A percentile compares a stretch with the other conserved stretches of the same genome.
These are phyloP conservation scores for Epicoccum nigrum DNA, from an alignment of 2,329 filamentous ascomycete species.

Conservation along the genomic window DNA sequence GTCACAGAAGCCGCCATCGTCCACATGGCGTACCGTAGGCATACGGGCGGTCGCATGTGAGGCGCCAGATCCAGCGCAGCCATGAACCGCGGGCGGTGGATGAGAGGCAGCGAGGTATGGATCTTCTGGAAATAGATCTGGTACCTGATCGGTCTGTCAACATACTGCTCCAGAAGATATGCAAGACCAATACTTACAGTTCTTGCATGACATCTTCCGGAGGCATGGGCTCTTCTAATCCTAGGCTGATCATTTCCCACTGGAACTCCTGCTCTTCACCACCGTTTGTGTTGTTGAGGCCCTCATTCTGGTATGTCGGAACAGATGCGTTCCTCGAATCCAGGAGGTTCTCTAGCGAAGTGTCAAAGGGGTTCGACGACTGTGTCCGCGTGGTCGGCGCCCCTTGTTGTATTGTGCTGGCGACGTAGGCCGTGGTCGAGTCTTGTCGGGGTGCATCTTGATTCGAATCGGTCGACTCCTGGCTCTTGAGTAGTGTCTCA, in stretches of 20 bases:
- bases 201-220: conserved; percentile 83
- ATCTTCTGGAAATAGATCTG: conserved; percentile 90
- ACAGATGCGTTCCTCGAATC: conserved; percentile 25
- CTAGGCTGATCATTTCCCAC: conserved; percentile 86
- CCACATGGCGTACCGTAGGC: conserved; percentile 94
- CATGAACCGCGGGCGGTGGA: conserved; percentile 86
- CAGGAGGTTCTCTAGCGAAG: conserved; percentile 13
- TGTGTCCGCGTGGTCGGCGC: conserved; percentile 29
- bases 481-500: conserved; percentile 84
- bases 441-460: conserved; percentile 34
- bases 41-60: conserved; percentile 82
- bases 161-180: too few species aligned
- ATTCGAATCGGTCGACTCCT: conserved; percentile 60
- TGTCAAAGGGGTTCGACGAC: conserved; percentile 11
- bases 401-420: conserved; percentile 37
- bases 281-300: conserved; percentile 21
- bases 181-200: conserved; percentile 61
- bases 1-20: conserved; percentile 84
- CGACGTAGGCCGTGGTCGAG: conserved; percentile 39
- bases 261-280: conserved; percentile 58
- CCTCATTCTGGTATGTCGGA: conserved; percentile 26
- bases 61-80: conserved; percentile 90
- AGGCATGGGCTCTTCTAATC: conserved; percentile 81
- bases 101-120: conserved; percentile 83
- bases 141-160: conserved; percentile 60